A percentile compares a stretch with the other conserved stretches of the same genome.
Evolutionary conservation across 306 rosid genomes (phyloP).

Genomic region (Rosa chinensis): DNA sequence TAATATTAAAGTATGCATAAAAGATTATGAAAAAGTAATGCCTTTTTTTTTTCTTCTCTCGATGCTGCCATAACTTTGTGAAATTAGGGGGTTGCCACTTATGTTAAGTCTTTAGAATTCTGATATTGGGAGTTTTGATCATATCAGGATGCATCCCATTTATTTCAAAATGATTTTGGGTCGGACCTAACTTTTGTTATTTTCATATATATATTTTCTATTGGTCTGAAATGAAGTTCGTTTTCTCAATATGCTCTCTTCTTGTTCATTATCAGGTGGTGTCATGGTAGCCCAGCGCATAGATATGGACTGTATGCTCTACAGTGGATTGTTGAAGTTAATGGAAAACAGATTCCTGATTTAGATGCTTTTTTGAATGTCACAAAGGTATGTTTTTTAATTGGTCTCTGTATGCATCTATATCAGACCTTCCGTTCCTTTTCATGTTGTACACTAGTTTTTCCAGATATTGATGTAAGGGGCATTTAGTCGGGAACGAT

Average conservation of each 20-base stretch:
- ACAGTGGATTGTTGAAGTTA: constrained; percentile 92
- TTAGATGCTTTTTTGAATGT: constrained; percentile 76
- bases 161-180: neutral
- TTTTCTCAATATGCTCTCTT: constrained; percentile 14
- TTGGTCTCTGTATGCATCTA: neutral
- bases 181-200: neutral
- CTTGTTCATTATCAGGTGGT: constrained; percentile 64
- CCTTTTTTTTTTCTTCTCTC: neutral
- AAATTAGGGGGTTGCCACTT: neutral
- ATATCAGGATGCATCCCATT: neutral
- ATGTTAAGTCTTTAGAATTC: neutral
- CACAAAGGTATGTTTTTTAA: constrained; percentile 59
- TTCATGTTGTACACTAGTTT: neutral
- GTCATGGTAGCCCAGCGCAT: constrained; percentile 95
- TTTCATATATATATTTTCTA: neutral
- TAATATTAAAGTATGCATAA: neutral
- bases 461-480: neutral
- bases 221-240: neutral
- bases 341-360: constrained; percentile 84
- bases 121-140: neutral
- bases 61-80: neutral
- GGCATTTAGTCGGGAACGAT: neutral
- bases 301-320: constrained; percentile 95
- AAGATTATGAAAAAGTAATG: neutral
- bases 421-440: neutral